These are phyloP conservation scores for Calophaca sinica DNA, from an alignment of 306 rosid genomes.

Conservation along the genomic window DNA sequence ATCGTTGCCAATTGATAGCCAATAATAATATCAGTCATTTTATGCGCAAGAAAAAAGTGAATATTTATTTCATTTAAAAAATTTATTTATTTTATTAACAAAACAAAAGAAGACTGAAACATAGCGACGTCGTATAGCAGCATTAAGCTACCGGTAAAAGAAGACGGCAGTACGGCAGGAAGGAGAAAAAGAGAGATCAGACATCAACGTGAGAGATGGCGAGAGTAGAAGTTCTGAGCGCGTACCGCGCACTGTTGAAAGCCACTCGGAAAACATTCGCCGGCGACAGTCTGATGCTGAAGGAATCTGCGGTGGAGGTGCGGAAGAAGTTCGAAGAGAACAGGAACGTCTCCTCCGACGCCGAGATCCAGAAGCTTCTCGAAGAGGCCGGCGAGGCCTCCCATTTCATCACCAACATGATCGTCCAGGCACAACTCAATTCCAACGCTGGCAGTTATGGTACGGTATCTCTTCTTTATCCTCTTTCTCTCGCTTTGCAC, in stretches of 20 bases:
- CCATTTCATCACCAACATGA: constrained; percentile 77
- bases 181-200: constrained; percentile 21
- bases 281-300: constrained; percentile 76
- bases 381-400: constrained; percentile 83
- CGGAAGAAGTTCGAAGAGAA: constrained; percentile 85
- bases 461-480: constrained; percentile 46
- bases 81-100: too few species aligned
- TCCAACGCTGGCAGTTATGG: constrained; percentile 68
- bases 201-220: constrained; percentile 48
- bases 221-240: constrained; percentile 69
- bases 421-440: constrained; percentile 88
- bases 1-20: too few species aligned
- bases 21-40: too few species aligned
- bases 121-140: constrained; percentile 3
- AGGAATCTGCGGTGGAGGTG: constrained; percentile 70
- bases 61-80: too few species aligned
- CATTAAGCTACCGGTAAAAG: neutral
- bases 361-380: constrained; percentile 78
- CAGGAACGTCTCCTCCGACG: constrained; percentile 59
- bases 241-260: constrained; percentile 77
- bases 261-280: constrained; percentile 82
- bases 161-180: neutral
- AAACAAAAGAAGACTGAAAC: neutral
- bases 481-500: constrained; percentile 34
- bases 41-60: too few species aligned